phyloP scores from a whole-genome alignment of 371 early-diverging fungal species.

The Homolaphlyctis polyrhiza region DNA sequence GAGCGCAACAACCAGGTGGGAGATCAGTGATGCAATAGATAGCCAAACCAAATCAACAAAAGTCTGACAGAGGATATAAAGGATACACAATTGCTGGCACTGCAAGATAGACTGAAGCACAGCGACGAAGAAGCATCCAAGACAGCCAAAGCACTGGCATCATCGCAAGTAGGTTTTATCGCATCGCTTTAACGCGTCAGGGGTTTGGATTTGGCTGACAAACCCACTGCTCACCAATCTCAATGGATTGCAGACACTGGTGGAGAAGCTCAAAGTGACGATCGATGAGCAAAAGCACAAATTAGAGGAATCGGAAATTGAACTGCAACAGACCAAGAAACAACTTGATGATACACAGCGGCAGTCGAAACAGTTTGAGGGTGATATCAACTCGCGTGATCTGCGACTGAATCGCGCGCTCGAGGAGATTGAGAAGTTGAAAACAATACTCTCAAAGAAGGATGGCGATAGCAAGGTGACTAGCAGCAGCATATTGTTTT shows the following conservation, averaged over 20 bases:
- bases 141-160: constrained; percentile 11
- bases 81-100: constrained; percentile 8
- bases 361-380: constrained; percentile 7
- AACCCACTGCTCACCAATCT: constrained; percentile 12
- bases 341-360: constrained; percentile 13
- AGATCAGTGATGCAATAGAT: neutral
- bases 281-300: constrained; percentile 5
- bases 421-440: constrained; percentile 36
- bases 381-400: constrained; percentile 29
- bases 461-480: constrained; percentile 25
- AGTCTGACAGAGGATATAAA: neutral
- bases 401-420: constrained; percentile 30
- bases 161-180: constrained; percentile 12
- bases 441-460: constrained; percentile 11
- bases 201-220: neutral
- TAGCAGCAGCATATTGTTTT: neutral
- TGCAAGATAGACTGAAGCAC: constrained; percentile 35
- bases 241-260: constrained; percentile 17
- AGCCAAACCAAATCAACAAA: neutral
- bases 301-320: constrained; percentile 17
- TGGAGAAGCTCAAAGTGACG: constrained; percentile 11
- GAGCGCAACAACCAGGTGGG: constrained; percentile 24
- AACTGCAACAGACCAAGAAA: constrained; percentile 21
- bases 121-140: constrained; percentile 32
- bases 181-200: constrained; percentile 2